These are phyloP conservation scores for Torrubiella hemipterigena DNA, from an alignment of 2,329 filamentous ascomycete genomes.

Conservation along the genomic window DNA sequence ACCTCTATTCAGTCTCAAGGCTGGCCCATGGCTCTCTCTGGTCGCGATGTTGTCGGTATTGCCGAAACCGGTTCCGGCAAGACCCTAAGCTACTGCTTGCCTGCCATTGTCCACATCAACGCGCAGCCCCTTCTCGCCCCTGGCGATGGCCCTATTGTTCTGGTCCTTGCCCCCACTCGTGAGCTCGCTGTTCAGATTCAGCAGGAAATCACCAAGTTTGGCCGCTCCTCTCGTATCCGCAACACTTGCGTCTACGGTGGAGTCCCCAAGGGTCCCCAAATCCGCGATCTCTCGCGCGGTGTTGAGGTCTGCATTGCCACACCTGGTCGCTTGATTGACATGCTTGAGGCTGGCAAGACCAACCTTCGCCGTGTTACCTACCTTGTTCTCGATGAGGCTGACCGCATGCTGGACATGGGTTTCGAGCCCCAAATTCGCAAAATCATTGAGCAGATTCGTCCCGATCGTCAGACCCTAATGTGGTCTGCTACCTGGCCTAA, in stretches of 20 bases:
- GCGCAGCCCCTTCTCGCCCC: conserved; percentile 91
- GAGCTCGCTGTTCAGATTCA: conserved; percentile 98
- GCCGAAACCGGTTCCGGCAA: conserved; percentile 98
- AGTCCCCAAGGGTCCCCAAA: conserved; percentile 95
- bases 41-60: conserved; percentile 97
- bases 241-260: conserved; percentile 99
- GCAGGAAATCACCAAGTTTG: conserved; percentile 96
- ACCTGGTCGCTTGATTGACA: conserved; percentile 93
- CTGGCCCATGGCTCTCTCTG: conserved; percentile 97
- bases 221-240: conserved; percentile 92
- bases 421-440: conserved; percentile 99
- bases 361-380: conserved; percentile 97
- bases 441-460: conserved; percentile 94
- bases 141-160: conserved; percentile 90
- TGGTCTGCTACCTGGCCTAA: conserved; percentile 99
- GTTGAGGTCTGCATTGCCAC: conserved; percentile 99
- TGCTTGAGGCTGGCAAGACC: conserved; percentile 95
- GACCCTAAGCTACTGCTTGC: conserved; percentile 95
- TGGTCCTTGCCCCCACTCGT: conserved; percentile 91
- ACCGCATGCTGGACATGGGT: conserved; percentile 99
- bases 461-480: conserved; percentile 98
- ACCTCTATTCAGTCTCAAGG: conserved; percentile 97
- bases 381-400: conserved; percentile 94
- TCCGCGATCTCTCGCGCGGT: conserved; percentile 85
- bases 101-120: conserved; percentile 98